phyloP scores from a whole-genome alignment of 1,284 basidiomycete genomes.

The Heliocybe sulcata region DNA sequence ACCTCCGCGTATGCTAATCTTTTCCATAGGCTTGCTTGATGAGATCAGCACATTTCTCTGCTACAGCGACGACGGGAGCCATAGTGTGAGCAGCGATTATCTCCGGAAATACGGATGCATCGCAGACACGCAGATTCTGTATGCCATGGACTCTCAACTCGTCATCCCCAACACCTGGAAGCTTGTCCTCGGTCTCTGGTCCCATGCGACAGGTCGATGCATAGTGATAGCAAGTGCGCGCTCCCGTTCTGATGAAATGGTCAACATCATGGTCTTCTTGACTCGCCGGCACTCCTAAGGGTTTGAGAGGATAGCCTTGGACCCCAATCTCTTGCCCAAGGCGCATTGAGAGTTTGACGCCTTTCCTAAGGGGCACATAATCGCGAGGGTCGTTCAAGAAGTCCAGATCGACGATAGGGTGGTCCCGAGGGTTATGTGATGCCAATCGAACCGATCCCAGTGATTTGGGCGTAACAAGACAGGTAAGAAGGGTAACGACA shows the following conservation, averaged over 20 bases:
- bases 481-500: neutral
- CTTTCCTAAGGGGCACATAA: neutral
- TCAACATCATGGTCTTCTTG: slow-evolving; percentile 20
- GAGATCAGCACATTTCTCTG: neutral
- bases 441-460: neutral
- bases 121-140: slow-evolving; percentile 18
- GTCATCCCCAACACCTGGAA: slow-evolving; percentile 38
- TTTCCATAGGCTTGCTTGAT: neutral
- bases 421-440: neutral
- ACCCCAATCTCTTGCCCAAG: slow-evolving; percentile 22
- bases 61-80: neutral
- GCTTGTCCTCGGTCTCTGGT: slow-evolving; percentile 14
- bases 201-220: slow-evolving; percentile 32
- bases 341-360: slow-evolving; percentile 15
- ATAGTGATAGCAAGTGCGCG: slow-evolving; percentile 28
- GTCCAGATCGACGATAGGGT: neutral
- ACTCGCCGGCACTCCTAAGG: slow-evolving; percentile 21
- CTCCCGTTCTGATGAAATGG: slow-evolving; percentile 16
- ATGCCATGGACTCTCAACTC: slow-evolving; percentile 41
- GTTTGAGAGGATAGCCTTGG: slow-evolving; percentile 22
- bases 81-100: neutral
- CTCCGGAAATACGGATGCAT: neutral
- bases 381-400: neutral
- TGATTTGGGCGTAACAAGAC: neutral
- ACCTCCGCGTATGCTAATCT: too few relatives aligned